A percentile compares a stretch with the other conserved stretches of the same genome.
These are phyloP conservation scores for Alternaria brassicicola DNA, from an alignment of 2,329 filamentous ascomycete species.

Conservation along the genomic window DNA sequence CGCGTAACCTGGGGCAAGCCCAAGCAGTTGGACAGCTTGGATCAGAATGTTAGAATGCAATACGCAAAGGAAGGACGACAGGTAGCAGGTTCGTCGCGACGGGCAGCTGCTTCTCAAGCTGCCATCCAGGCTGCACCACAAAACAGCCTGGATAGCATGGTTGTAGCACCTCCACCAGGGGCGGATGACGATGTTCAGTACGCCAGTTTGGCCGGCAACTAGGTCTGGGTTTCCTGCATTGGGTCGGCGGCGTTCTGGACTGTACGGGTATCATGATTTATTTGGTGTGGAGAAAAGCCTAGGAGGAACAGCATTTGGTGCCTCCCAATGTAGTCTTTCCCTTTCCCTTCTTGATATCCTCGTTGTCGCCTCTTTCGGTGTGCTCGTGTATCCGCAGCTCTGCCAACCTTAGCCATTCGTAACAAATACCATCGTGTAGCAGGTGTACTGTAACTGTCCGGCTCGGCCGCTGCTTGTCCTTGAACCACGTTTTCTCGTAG, in stretches of 20 bases:
- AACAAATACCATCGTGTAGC: neutral
- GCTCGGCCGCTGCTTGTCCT: slow-evolving; percentile 63
- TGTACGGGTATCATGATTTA: slow-evolving; percentile 43
- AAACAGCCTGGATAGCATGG: slow-evolving; percentile 52
- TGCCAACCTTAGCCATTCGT: slow-evolving; percentile 48
- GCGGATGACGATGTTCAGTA: slow-evolving; percentile 80
- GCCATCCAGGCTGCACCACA: slow-evolving; percentile 52
- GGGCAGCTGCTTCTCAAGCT: slow-evolving; percentile 39
- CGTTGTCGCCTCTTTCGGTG: slow-evolving; percentile 92
- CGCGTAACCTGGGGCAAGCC: slow-evolving; percentile 92
- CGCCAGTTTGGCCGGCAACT: slow-evolving; percentile 83
- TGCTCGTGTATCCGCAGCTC: slow-evolving; percentile 87
- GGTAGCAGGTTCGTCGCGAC: slow-evolving; percentile 33
- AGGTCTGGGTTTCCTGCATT: slow-evolving; percentile 21
- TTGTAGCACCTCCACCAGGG: slow-evolving; percentile 78
- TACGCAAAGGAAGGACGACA: slow-evolving; percentile 78
- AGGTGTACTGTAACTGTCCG: slow-evolving; percentile 65
- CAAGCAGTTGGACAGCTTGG: slow-evolving; percentile 88
- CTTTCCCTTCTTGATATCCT: slow-evolving; percentile 74
- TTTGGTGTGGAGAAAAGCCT: slow-evolving; percentile 34
- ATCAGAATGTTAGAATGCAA: slow-evolving; percentile 79
- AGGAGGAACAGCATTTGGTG: slow-evolving; percentile 49
- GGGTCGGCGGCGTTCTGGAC: slow-evolving; percentile 38
- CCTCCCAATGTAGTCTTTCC: slow-evolving; percentile 50
- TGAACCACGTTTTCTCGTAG: slow-evolving; percentile 87